A percentile compares a stretch with the other conserved stretches of the same genome.
Conservation (phyloP, 192 early-diverging fungal species). For the Coemansia furcata region DNA sequence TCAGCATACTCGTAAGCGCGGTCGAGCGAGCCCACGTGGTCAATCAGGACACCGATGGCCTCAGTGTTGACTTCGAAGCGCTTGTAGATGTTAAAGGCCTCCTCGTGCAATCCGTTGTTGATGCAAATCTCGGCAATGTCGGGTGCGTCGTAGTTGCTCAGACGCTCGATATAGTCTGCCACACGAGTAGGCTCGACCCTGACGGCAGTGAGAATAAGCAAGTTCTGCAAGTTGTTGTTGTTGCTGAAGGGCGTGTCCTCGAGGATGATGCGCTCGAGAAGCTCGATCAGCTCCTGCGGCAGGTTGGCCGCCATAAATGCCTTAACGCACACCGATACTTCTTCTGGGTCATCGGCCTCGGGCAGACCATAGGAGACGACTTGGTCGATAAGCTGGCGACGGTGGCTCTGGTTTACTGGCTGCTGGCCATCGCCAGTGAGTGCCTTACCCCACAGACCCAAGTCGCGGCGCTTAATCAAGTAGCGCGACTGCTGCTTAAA, state of each 20-base stretch:
- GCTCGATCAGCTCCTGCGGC: constrained; percentile 94
- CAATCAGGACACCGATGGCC: constrained; percentile 89
- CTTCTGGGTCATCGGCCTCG: constrained; percentile 94
- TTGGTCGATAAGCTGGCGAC: constrained; percentile 92
- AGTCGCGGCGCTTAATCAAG: constrained; percentile 84
- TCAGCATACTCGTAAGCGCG: constrained; percentile 97
- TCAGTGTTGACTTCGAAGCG: constrained; percentile 86
- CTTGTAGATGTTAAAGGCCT: constrained; percentile 96
- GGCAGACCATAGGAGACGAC: constrained; percentile 86
- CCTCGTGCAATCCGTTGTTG: constrained; percentile 85
- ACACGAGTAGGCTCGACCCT: constrained; percentile 91
- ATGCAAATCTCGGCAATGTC: constrained; percentile 97
- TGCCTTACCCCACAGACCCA: constrained; percentile 81
- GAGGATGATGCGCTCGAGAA: constrained; percentile 94
- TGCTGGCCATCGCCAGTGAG: constrained; percentile 68
- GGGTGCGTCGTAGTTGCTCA: constrained; percentile 95
- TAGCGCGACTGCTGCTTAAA: constrained; percentile 99
- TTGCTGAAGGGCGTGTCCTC: constrained; percentile 91
- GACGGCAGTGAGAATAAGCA: constrained; percentile 96
- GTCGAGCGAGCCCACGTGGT: constrained; percentile 89
- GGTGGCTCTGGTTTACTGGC: constrained; percentile 62
- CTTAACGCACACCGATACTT: constrained; percentile 96
- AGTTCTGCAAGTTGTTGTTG: constrained; percentile 95
- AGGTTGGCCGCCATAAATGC: constrained; percentile 97
- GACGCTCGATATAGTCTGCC: constrained; percentile 92